These are phyloP conservation scores for Nigrograna mackinnonii DNA, from an alignment of 2,329 filamentous ascomycete genomes.

Conservation along the genomic window DNA sequence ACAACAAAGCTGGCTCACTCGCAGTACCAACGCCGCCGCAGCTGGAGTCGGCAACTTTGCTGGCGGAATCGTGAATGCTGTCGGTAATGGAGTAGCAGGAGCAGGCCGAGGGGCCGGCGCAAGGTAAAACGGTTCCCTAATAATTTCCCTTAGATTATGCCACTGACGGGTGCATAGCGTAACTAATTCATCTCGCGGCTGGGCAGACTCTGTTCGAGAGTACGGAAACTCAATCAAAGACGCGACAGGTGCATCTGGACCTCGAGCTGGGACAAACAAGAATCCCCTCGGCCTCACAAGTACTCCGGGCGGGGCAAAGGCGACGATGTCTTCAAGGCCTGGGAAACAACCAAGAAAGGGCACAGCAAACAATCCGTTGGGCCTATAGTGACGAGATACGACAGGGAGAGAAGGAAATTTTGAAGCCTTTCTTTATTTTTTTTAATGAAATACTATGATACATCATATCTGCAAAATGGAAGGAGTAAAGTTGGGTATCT, in stretches of 20 bases:
- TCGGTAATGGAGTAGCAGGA: slow-evolving; percentile 52
- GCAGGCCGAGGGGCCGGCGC: slow-evolving; percentile 49
- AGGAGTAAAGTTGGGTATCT: not conserved
- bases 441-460: not conserved
- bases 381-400: slow-evolving; percentile 28
- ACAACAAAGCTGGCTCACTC: slow-evolving; percentile 51
- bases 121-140: slow-evolving; percentile 30
- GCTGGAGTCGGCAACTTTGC: slow-evolving; percentile 49
- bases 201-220: slow-evolving; percentile 52
- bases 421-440: not conserved
- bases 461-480: not conserved
- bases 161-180: slow-evolving; percentile 32
- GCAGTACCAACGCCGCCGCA: slow-evolving; percentile 46
- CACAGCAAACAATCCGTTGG: slow-evolving; percentile 46
- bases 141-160: not conserved
- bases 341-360: slow-evolving; percentile 32
- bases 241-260: slow-evolving; percentile 47
- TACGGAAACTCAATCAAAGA: slow-evolving; percentile 57
- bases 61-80: slow-evolving; percentile 45
- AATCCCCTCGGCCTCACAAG: slow-evolving; percentile 51
- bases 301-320: slow-evolving; percentile 29
- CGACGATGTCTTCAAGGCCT: slow-evolving; percentile 24
- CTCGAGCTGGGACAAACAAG: slow-evolving; percentile 46
- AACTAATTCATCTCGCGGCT: slow-evolving; percentile 47
- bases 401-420: not conserved